Conservation (phyloP, 2,329 filamentous ascomycete species). For the Penicillium brasilianum region DNA sequence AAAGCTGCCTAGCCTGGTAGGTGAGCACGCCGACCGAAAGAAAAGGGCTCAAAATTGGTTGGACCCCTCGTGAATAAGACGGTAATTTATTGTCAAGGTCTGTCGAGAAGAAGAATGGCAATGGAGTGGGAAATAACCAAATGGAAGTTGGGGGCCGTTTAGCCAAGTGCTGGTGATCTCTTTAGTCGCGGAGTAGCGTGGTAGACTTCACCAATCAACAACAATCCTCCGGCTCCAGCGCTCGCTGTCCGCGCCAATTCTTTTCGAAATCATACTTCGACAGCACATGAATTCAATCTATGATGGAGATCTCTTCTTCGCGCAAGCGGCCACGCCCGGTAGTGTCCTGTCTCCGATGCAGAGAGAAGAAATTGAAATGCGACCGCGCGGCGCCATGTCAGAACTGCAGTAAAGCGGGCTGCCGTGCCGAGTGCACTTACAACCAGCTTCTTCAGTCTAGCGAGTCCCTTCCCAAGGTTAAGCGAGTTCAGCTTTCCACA, state of each 20-base stretch:
- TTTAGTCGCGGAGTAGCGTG: neutral
- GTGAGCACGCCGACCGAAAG: neutral
- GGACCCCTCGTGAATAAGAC: no score
- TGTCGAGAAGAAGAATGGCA: no score
- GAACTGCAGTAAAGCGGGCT: slow-evolving; percentile 31
- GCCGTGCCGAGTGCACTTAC: slow-evolving; percentile 22
- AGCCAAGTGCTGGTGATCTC: neutral
- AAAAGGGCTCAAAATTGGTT: neutral
- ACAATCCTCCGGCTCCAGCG: neutral
- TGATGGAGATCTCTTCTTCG: slow-evolving; percentile 11
- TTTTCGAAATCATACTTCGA: neutral
- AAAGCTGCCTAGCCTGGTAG: neutral
- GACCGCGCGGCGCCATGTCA: slow-evolving; percentile 30
- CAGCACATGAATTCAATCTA: neutral
- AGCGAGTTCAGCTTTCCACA: slow-evolving; percentile 10
- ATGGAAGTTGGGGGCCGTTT: neutral
- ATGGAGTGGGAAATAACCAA: no score
- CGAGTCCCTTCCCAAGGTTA: slow-evolving; percentile 13
- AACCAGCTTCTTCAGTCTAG: slow-evolving; percentile 14
- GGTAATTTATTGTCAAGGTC: neutral
- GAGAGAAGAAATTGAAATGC: slow-evolving; percentile 36
- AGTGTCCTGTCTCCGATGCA: slow-evolving; percentile 32
- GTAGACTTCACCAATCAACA: slow-evolving; percentile 1
- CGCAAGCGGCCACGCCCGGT: slow-evolving; percentile 32
- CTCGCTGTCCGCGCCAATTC: neutral